Evolutionary conservation across 2,329 filamentous ascomycete genomes (phyloP).

Genomic region (Ceratocystis eucalypticola): DNA sequence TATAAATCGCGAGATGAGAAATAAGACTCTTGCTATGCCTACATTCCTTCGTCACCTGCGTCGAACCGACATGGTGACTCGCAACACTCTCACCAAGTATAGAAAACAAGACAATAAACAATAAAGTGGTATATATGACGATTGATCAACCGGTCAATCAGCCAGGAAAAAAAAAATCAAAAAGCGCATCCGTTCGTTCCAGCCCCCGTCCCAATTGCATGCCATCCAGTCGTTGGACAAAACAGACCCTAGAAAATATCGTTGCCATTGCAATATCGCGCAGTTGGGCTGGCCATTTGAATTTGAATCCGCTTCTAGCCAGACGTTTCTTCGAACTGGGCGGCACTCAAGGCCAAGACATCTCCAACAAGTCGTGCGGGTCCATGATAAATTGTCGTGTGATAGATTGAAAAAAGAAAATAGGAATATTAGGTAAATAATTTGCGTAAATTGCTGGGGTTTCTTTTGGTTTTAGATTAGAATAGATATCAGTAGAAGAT

Average conservation of each 20-base stretch:
- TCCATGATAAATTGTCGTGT: neutral
- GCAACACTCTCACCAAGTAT: neutral
- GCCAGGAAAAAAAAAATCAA: neutral
- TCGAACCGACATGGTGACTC: neutral
- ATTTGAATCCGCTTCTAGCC: neutral
- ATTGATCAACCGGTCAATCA: neutral
- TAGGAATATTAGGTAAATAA: constrained; percentile 2
- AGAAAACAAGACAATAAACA: constrained; percentile 8
- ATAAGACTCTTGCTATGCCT: neutral
- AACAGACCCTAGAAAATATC: neutral
- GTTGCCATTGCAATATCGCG: neutral
- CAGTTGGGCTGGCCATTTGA: neutral
- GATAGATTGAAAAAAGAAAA: neutral
- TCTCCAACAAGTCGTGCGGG: neutral
- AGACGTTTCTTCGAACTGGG: neutral
- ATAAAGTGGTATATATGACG: constrained; percentile 7
- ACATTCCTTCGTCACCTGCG: neutral
- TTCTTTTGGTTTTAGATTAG: neutral
- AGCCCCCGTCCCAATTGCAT: neutral
- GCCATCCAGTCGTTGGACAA: neutral
- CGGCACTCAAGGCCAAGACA: neutral
- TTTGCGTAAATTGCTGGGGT: neutral
- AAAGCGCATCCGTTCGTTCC: neutral
- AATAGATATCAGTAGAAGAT: constrained; percentile 29
- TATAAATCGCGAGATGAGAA: neutral